Conservation (phyloP, 2,329 filamentous ascomycete species). For the Fusarium goolgardi region DNA sequence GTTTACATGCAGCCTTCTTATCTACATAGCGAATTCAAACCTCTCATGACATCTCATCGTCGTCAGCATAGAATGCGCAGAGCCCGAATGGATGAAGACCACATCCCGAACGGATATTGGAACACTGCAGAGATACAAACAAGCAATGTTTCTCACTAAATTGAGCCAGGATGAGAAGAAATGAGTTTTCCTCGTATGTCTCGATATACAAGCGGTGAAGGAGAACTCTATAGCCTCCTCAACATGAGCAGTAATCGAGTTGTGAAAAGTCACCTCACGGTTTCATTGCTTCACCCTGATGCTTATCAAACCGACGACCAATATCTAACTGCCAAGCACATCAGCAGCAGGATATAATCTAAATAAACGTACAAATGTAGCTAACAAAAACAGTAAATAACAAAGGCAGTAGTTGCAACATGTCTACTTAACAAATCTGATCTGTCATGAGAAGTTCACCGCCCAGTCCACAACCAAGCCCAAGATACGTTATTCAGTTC, state of each 20-base stretch:
- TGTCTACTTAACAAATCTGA: not conserved
- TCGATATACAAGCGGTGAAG: rapidly evolving
- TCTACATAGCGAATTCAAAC: not conserved
- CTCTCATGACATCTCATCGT: not conserved
- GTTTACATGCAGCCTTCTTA: not conserved
- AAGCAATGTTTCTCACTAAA: too few relatives aligned
- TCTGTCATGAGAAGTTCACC: not conserved
- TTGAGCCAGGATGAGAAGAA: not conserved
- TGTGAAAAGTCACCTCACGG: not conserved
- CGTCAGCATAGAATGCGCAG: not conserved
- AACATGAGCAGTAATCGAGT: not conserved
- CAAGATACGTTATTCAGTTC: not conserved
- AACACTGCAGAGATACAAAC: not conserved
- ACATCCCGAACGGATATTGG: not conserved
- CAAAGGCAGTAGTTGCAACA: not conserved
- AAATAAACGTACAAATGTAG: not conserved
- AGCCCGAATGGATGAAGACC: not conserved
- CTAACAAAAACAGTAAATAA: not conserved
- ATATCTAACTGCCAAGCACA: not conserved
- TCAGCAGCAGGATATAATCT: not conserved
- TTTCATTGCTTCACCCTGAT: not conserved
- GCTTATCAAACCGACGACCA: too few relatives aligned
- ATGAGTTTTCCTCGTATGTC: rapidly evolving
- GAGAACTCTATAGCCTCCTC: not conserved
- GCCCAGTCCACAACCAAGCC: not conserved